Percentiles rank a stretch among this genome's conserved stretches.
These are phyloP conservation scores for Lagenidium giganteum DNA, from an alignment of 352 stramenopile genomes.

Conservation along the genomic window DNA sequence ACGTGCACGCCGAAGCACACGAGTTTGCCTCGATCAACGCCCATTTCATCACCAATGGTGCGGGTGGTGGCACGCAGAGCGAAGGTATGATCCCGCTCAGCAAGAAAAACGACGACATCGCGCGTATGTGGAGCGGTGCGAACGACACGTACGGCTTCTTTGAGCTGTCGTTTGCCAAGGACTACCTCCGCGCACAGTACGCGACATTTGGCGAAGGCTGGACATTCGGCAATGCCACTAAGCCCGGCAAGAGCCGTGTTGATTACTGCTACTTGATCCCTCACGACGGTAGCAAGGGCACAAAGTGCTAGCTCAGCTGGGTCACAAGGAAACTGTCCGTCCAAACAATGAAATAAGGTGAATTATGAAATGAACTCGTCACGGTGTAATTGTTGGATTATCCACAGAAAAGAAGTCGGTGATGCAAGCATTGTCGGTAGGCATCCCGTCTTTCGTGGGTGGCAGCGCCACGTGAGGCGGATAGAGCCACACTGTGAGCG, in stretches of 20 bases:
- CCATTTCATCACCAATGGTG: constrained; percentile 20
- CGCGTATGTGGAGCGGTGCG: not conserved
- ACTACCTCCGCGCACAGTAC: too few species aligned
- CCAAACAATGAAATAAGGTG: too few species aligned
- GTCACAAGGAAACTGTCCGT: too few species aligned
- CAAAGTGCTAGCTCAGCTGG: too few species aligned
- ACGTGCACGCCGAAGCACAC: constrained; percentile 63
- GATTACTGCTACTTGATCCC: too few species aligned
- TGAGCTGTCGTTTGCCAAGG: constrained; percentile 20
- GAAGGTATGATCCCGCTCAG: not conserved
- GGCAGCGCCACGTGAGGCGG: constrained; percentile 58
- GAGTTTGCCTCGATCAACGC: constrained; percentile 18
- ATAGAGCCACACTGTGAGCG: constrained; percentile 69
- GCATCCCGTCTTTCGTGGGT: constrained; percentile 46
- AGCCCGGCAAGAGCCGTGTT: too few species aligned
- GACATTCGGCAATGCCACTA: too few species aligned
- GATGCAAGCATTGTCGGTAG: constrained; percentile 24
- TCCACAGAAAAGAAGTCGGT: constrained; percentile 72
- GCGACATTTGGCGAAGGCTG: too few species aligned
- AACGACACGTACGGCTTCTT: constrained; percentile 19
- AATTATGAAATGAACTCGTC: too few species aligned
- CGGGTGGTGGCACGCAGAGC: constrained; percentile 16
- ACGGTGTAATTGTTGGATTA: too few species aligned
- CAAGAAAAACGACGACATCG: constrained; percentile 1
- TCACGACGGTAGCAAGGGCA: too few species aligned